Percentiles rank a stretch among this genome's conserved stretches.
Evolutionary conservation across 1,139 yeast species (phyloP).

Genomic region (Yamadazyma jaroonii): DNA sequence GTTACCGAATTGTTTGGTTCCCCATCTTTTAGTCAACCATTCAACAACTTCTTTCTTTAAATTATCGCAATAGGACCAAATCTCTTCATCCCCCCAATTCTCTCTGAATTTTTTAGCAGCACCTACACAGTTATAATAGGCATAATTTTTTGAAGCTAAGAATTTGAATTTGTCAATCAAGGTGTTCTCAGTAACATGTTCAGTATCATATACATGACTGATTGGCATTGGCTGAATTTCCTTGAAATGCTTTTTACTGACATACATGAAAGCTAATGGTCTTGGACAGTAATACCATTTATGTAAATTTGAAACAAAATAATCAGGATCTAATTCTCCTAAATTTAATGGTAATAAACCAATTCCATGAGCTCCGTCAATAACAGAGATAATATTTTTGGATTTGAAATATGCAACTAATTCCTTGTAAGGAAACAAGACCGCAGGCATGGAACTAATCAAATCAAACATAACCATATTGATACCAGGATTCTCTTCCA

Average conservation of each 20-base stretch:
- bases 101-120: conserved; percentile 52
- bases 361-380: conserved; percentile 73
- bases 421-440: conserved; percentile 52
- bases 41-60: conserved; percentile 36
- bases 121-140: conserved; percentile 23
- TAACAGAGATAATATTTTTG: conserved; percentile 49
- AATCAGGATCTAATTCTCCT: conserved; percentile 52
- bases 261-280: conserved; percentile 60
- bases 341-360: conserved; percentile 53
- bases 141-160: conserved; percentile 34
- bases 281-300: conserved; percentile 67
- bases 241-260: conserved; percentile 48
- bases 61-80: conserved; percentile 43
- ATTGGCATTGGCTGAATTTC: conserved; percentile 59
- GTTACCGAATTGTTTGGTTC: conserved; percentile 29
- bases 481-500: conserved; percentile 14
- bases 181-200: conserved; percentile 21
- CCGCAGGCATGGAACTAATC: conserved; percentile 65
- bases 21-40: conserved; percentile 37
- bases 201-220: conserved; percentile 34
- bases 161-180: conserved; percentile 38
- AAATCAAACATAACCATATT: conserved; percentile 58
- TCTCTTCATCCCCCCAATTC: conserved; percentile 48
- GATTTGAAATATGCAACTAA: conserved; percentile 47
- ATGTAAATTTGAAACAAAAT: conserved; percentile 61